Percentiles rank a stretch among this genome's conserved stretches.
These are phyloP conservation scores for Phialophora chinensis DNA, from an alignment of 2,329 filamentous ascomycete species.

Conservation along the genomic window DNA sequence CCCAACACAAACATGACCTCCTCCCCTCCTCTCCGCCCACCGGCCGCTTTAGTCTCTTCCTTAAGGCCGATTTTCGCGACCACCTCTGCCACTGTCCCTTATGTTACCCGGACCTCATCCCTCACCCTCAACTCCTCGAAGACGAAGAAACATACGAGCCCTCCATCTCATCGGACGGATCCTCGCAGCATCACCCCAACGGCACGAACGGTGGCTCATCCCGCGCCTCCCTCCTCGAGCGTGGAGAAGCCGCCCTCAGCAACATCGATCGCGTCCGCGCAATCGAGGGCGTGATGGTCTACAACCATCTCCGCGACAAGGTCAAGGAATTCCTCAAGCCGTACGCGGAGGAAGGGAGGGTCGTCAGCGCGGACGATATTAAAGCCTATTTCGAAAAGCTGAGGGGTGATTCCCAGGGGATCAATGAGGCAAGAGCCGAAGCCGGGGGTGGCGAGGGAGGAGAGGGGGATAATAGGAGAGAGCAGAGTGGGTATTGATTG, in stretches of 20 bases:
- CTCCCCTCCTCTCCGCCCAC: constrained; percentile 62
- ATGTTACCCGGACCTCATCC: constrained; percentile 76
- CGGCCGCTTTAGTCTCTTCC: constrained; percentile 78
- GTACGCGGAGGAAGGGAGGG: constrained; percentile 87
- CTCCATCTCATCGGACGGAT: constrained; percentile 71
- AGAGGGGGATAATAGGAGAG: constrained; percentile 22
- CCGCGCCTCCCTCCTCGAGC: constrained; percentile 83
- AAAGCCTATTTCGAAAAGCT: constrained; percentile 95
- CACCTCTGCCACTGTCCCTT: constrained; percentile 78
- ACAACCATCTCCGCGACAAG: constrained; percentile 93
- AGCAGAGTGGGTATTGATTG: constrained; percentile 33
- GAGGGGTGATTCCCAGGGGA: constrained; percentile 80
- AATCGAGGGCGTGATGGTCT: constrained; percentile 97
- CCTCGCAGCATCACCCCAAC: constrained; percentile 54
- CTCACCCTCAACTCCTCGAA: constrained; percentile 82
- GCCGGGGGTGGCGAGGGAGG: not conserved
- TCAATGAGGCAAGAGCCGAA: constrained; percentile 60
- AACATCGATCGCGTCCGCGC: constrained; percentile 91
- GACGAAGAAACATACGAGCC: constrained; percentile 96
- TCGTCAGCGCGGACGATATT: constrained; percentile 92
- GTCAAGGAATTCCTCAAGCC: constrained; percentile 94
- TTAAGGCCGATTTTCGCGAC: constrained; percentile 77
- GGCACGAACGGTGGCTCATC: constrained; percentile 55
- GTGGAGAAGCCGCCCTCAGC: constrained; percentile 88
- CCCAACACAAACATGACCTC: constrained; percentile 65